Evolutionary conservation across 108 stramenopile genomes (phyloP).

Genomic region (Pseudonitzschia delicatissima): DNA sequence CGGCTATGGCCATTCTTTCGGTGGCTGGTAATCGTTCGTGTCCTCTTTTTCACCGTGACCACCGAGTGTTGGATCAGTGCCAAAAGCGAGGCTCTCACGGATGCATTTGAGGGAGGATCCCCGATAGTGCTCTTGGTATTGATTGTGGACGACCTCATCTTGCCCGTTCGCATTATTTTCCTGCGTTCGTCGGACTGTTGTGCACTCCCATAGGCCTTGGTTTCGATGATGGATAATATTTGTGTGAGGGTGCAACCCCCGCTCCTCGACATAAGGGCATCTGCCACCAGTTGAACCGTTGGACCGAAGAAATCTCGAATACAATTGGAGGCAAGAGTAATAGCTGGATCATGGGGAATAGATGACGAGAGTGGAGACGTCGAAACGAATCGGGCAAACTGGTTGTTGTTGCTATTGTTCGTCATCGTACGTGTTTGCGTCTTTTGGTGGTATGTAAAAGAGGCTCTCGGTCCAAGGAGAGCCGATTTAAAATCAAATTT

Average conservation of each 20-base stretch:
- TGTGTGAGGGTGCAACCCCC: conserved; percentile 46
- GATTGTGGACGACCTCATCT: conserved; percentile 13
- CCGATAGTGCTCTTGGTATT: neutral
- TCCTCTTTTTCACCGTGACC: conserved; percentile 40
- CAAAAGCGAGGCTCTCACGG: conserved; percentile 65
- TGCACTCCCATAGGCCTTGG: conserved; percentile 28
- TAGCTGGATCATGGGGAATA: conserved; percentile 47
- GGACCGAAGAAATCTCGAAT: conserved; percentile 82
- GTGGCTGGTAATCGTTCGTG: conserved; percentile 1
- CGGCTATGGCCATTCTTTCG: neutral
- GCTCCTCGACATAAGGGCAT: conserved; percentile 57
- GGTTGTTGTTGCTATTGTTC: conserved; percentile 27
- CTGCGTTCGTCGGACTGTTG: conserved; percentile 28
- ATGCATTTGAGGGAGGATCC: conserved; percentile 23
- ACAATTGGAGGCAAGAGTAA: conserved; percentile 61
- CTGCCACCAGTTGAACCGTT: conserved; percentile 71
- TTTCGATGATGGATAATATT: conserved; percentile 38
- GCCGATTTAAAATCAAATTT: too few relatives aligned
- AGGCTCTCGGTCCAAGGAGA: too few relatives aligned
- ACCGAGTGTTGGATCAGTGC: conserved; percentile 73
- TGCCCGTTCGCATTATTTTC: conserved; percentile 20
- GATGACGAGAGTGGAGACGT: conserved; percentile 64
- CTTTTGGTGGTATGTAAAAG: too few relatives aligned
- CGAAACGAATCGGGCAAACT: conserved; percentile 65
- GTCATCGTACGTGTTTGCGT: neutral